phyloP scores from a whole-genome alignment of 441 rosid species.

The Euphorbia schlechtendalii region DNA sequence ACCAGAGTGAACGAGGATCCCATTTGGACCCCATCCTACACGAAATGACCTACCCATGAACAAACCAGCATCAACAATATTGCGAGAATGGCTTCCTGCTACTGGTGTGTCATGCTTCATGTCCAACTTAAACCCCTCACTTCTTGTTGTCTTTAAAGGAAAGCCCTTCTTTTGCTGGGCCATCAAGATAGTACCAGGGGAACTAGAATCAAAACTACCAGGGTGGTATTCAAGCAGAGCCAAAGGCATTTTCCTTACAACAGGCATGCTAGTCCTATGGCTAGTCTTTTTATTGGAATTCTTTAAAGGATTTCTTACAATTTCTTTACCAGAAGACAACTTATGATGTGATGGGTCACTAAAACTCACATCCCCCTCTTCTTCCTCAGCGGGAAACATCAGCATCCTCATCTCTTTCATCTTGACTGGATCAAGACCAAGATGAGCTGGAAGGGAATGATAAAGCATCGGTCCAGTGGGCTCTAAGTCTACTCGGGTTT shows the following conservation, averaged over 20 bases:
- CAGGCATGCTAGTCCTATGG: constrained; percentile 43
- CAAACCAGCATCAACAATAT: constrained; percentile 87
- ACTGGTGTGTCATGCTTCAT: constrained; percentile 58
- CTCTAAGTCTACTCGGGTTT: constrained; percentile 37
- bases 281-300: constrained; percentile 40
- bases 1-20: constrained; percentile 83
- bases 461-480: constrained; percentile 58
- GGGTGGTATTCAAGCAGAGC: constrained; percentile 80
- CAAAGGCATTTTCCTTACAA: constrained; percentile 59
- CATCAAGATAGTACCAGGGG: constrained; percentile 63
- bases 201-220: constrained; percentile 38
- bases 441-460: constrained; percentile 94
- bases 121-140: constrained; percentile 76
- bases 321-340: constrained; percentile 38
- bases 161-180: constrained; percentile 65
- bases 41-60: constrained; percentile 98
- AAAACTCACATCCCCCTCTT: constrained; percentile 43
- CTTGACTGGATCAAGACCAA: constrained; percentile 79
- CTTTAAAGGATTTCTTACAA: constrained; percentile 37
- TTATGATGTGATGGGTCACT: constrained; percentile 25
- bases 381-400: constrained; percentile 46
- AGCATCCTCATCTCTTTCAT: constrained; percentile 69
- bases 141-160: constrained; percentile 41
- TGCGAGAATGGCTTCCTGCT: constrained; percentile 58
- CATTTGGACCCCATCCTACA: constrained; percentile 99